These are phyloP conservation scores for Phytophthora quininea DNA, from an alignment of 352 stramenopile genomes.

Conservation along the genomic window DNA sequence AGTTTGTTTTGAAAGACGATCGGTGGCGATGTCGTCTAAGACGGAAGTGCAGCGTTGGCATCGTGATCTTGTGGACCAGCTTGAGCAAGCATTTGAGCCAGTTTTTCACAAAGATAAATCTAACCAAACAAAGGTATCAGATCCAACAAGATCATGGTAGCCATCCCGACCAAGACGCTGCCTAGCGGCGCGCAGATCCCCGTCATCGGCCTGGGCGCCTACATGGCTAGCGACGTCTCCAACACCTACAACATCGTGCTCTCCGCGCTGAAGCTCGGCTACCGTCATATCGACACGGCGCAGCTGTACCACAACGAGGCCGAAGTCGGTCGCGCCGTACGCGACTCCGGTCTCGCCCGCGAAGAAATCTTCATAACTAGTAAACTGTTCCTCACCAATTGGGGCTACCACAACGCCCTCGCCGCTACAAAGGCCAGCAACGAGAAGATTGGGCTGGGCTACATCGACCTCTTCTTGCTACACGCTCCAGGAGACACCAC, in stretches of 20 bases:
- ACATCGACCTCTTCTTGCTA: constrained; percentile 87
- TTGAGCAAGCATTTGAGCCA: not conserved
- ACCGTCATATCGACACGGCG: constrained; percentile 91
- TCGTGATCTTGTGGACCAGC: not conserved
- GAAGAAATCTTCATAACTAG: constrained; percentile 87
- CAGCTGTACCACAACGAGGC: constrained; percentile 88
- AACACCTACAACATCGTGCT: constrained; percentile 66
- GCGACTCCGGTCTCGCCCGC: constrained; percentile 73
- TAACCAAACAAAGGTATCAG: not conserved
- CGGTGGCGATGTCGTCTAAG: not conserved
- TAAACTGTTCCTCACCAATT: constrained; percentile 71
- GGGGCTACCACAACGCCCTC: constrained; percentile 76
- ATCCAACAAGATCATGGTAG: not conserved
- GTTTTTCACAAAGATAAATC: not conserved
- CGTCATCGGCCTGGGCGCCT: constrained; percentile 59
- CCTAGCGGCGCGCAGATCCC: constrained; percentile 56
- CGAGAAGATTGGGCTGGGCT: constrained; percentile 69
- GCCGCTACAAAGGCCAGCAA: constrained; percentile 56
- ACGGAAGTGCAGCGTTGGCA: not conserved
- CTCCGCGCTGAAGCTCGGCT: constrained; percentile 71
- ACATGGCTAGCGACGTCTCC: constrained; percentile 48
- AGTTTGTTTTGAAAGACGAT: not conserved
- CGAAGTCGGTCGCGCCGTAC: constrained; percentile 72
- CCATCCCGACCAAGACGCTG: constrained; percentile 41
- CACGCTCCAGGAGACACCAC: constrained; percentile 58